Evolutionary conservation across 768 basidiomycete genomes (phyloP).

Genomic region (Boletus tomentosulus): DNA sequence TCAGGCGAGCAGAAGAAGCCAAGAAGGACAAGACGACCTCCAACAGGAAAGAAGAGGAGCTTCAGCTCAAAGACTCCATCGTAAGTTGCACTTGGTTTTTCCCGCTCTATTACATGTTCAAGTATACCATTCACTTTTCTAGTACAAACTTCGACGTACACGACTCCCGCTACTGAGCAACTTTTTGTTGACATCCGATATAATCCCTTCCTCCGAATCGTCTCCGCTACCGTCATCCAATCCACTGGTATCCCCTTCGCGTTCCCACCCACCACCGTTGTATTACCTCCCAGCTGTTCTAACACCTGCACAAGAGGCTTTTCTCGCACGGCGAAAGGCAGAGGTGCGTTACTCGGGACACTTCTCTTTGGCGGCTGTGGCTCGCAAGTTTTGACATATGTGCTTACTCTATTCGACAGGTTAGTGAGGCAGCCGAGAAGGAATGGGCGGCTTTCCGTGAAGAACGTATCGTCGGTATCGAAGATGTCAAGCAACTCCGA

Average conservation of each 20-base stretch:
- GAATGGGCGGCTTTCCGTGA: constrained; percentile 65
- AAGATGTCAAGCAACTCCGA: constrained; percentile 59
- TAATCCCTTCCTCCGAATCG: constrained; percentile 42
- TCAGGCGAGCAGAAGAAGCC: constrained; percentile 80
- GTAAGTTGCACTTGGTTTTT: constrained; percentile 39
- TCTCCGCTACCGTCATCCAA: constrained; percentile 27
- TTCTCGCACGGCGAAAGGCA: constrained; percentile 55
- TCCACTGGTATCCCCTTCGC: constrained; percentile 46
- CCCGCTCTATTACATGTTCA: not conserved
- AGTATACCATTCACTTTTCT: not conserved
- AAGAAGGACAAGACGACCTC: constrained; percentile 77
- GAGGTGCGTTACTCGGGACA: constrained; percentile 42
- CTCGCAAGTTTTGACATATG: not conserved
- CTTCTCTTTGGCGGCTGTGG: not conserved
- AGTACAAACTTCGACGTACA: constrained; percentile 73
- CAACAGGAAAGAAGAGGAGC: constrained; percentile 77
- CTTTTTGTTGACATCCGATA: constrained; percentile 73
- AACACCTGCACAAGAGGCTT: constrained; percentile 64
- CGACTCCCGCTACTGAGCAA: constrained; percentile 70
- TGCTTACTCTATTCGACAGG: constrained; percentile 36
- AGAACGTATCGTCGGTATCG: constrained; percentile 55
- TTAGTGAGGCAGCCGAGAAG: constrained; percentile 55
- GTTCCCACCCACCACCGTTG: constrained; percentile 70
- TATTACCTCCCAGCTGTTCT: constrained; percentile 74
- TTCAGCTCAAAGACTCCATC: constrained; percentile 77